phyloP scores from a whole-genome alignment of 2,329 filamentous ascomycete genomes.

The Xylaria sp. region DNA sequence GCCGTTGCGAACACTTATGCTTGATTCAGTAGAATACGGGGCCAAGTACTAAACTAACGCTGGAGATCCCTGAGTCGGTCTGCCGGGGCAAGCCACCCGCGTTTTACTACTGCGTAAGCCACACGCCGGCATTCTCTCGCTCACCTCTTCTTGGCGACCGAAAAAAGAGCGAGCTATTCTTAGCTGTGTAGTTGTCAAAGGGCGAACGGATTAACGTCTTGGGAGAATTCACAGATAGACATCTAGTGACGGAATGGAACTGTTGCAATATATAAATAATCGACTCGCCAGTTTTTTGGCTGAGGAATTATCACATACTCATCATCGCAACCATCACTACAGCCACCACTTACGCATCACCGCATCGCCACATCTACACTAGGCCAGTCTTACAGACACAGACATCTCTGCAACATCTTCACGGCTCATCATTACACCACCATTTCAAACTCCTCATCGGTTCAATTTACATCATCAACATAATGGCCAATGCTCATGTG shows the following conservation, averaged over 20 bases:
- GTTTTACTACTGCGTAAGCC: slow-evolving; percentile 2
- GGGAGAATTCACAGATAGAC: not conserved
- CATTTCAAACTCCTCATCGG: not conserved
- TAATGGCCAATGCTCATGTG: slow-evolving; percentile 16
- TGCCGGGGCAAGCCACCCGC: not conserved
- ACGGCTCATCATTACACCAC: not conserved
- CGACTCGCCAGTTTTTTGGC: not conserved
- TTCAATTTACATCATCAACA: not conserved
- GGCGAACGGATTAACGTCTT: not conserved
- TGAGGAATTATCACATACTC: not conserved
- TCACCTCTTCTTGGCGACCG: slow-evolving; percentile 9
- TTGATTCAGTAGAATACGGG: too few species aligned
- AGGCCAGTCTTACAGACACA: not conserved
- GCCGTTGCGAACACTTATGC: too few species aligned
- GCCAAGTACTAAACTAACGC: too few species aligned
- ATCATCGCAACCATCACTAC: not conserved
- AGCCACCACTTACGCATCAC: not conserved
- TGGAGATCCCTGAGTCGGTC: too few species aligned
- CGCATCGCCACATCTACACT: not conserved
- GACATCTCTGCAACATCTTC: not conserved
- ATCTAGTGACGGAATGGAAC: not conserved
- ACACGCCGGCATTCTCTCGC: slow-evolving; percentile 16
- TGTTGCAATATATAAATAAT: slow-evolving; percentile 5
- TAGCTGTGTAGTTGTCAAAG: not conserved
- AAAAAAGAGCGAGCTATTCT: slow-evolving; percentile 32